phyloP scores from a whole-genome alignment of 306 rosid species.

The Citrullus colocynthis region DNA sequence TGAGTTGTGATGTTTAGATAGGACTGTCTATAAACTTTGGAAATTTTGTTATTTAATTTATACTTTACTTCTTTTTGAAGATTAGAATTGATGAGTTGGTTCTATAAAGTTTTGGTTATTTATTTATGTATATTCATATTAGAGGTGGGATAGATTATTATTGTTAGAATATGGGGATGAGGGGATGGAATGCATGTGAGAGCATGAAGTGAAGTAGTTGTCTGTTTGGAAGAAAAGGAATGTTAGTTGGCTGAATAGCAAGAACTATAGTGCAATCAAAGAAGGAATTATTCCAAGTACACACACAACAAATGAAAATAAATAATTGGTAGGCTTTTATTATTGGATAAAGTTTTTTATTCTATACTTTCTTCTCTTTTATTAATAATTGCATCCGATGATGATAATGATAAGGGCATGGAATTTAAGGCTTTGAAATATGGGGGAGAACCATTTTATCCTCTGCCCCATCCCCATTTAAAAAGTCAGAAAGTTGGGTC shows the following conservation, averaged over 20 bases:
- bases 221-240: background rate
- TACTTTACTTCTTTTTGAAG: background rate
- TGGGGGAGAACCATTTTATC: background rate
- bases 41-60: background rate
- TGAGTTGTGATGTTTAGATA: no score
- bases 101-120: background rate
- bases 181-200: background rate
- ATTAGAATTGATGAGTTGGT: background rate
- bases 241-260: conserved; percentile 7
- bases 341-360: background rate
- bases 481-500: background rate
- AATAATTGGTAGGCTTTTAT: background rate
- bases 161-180: background rate
- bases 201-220: background rate
- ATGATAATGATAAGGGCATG: background rate
- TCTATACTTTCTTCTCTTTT: background rate
- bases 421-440: background rate
- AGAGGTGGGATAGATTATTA: background rate
- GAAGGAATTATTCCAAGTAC: background rate
- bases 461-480: conserved; percentile 1
- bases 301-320: background rate
- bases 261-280: background rate
- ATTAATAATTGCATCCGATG: background rate
- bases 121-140: background rate
- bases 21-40: background rate